Evolutionary conservation across 495 filamentous ascomycete species (phyloP), one percentile per base, ranked within the genome.

Genomic region (Aspergillus saccharolyticus): DNA sequence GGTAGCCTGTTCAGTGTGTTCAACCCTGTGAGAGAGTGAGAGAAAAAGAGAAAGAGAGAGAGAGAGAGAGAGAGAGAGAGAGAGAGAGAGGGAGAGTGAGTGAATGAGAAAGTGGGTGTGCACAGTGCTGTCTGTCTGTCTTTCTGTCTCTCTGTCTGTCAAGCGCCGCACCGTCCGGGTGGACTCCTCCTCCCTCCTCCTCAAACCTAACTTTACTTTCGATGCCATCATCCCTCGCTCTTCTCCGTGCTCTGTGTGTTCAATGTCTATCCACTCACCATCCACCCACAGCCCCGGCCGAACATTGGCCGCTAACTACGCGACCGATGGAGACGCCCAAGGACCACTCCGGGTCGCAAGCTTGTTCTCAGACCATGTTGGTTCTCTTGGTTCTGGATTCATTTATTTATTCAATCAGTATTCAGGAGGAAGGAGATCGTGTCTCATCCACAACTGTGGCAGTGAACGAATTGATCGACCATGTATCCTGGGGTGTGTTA

Each of bases 381-480:
- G 52, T 47, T 52, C 39, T 46, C 39, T 8, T 9, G 44, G 5
- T 19, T 15, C 22, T 47, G 18, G 44, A 15, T 47, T 47, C 19
- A 22, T 47, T n/a, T n/a, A n/a, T n/a, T n/a, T n/a, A n/a, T n/a
- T n/a, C n/a, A n/a, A n/a, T n/a, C n/a, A n/a, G n/a, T n/a, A n/a
- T n/a, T 47, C 19, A 22, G 22, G 44, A 21, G 44, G 17, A 47
- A 15, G 44, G 5, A 45, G 44, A 45, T 19, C 17, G 44, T 19
- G 44, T 45, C 33, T 55, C 53, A 44, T 48, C 46, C 22, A 48
- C 42, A 42, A 25, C 18, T 24, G 58, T 55, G 53, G 58, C 47
- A 55, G 39, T 55, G 53, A 50, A 52, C 42, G 50, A 44, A 42
- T 51, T 46, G 42, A 50, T 42, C 25, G 22, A 54, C 9, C 33